Percentiles rank a stretch among this genome's conserved stretches.
phyloP scores from a whole-genome alignment of 1,139 yeast species.

The Scheffersomyces quercinus region DNA sequence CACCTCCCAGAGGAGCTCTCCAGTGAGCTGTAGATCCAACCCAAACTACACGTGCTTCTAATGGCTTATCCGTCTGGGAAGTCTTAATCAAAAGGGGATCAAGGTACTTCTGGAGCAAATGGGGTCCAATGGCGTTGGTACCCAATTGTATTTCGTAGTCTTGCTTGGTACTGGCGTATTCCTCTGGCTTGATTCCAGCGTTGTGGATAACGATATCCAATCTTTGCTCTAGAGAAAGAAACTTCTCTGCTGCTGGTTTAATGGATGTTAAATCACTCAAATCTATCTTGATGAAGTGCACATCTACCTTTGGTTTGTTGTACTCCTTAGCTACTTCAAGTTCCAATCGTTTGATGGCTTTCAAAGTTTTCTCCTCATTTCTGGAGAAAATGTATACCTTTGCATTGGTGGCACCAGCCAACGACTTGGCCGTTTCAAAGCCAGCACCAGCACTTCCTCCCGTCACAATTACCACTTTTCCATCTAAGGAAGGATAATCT shows the following conservation, averaged over 20 bases:
- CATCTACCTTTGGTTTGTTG: constrained; percentile 4
- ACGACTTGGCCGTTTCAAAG: constrained; percentile 10
- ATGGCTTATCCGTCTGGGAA: constrained; percentile 13
- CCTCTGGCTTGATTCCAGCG: constrained; percentile 47
- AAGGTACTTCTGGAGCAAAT: constrained; percentile 44
- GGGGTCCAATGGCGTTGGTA: constrained; percentile 51
- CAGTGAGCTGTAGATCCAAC: constrained; percentile 44
- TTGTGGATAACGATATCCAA: constrained; percentile 49
- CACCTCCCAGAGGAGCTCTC: constrained; percentile 38
- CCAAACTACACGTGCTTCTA: constrained; percentile 44
- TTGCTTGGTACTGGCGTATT: constrained; percentile 28
- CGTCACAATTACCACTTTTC: constrained; percentile 21
- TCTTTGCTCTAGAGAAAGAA: constrained; percentile 23
- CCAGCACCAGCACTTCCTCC: constrained; percentile 26
- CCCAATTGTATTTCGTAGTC: constrained; percentile 51
- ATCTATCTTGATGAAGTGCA: constrained; percentile 30
- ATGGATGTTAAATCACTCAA: constrained; percentile 45
- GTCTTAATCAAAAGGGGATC: constrained; percentile 42
- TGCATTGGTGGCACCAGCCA: constrained; percentile 10
- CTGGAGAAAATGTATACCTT: constrained; percentile 20
- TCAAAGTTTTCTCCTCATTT: constrained; percentile 15
- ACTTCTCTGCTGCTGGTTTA: constrained; percentile 36
- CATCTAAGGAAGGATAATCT: constrained; percentile 13
- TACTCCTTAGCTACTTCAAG: constrained; percentile 10
- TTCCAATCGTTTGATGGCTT: constrained; percentile 14